These are phyloP conservation scores for Talaromyces adpressus DNA, from an alignment of 495 filamentous ascomycete species.

Conservation along the genomic window DNA sequence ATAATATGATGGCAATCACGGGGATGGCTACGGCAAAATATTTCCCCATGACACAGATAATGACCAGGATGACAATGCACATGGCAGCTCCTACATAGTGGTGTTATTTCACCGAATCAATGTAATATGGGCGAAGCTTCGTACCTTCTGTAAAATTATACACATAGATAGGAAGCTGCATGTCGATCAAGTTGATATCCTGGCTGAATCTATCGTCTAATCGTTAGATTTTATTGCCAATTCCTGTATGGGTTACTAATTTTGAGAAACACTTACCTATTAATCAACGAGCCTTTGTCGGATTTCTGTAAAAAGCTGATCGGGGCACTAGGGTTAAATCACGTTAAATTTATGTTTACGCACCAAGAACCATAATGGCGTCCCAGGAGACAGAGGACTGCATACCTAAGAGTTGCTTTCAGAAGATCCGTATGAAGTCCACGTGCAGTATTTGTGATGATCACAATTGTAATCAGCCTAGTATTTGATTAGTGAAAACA, in stretches of 20 bases:
- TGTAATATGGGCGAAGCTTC: neutral
- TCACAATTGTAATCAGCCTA: neutral
- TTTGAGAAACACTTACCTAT: neutral
- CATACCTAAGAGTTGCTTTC: slow-evolving; percentile 35
- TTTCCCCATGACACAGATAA: neutral
- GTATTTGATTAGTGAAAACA: neutral
- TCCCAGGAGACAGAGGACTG: neutral
- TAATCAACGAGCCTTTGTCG: neutral
- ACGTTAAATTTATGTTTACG: neutral
- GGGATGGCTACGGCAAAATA: slow-evolving; percentile 46
- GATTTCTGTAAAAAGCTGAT: neutral
- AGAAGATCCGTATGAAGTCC: slow-evolving; percentile 41
- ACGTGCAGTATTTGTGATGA: neutral
- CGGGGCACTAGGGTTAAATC: neutral
- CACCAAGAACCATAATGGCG: neutral
- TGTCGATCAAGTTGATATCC: slow-evolving; percentile 55
- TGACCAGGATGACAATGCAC: slow-evolving; percentile 8
- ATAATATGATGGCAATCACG: slow-evolving; percentile 37
- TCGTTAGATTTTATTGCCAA: neutral
- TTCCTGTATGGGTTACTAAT: neutral
- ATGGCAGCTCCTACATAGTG: slow-evolving; percentile 9
- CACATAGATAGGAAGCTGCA: slow-evolving; percentile 30
- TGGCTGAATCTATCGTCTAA: slow-evolving; percentile 50
- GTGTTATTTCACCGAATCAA: neutral
- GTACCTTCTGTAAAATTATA: neutral